phyloP scores from a whole-genome alignment of 805 yeast species.

The Grigorovia transvaalensis region DNA sequence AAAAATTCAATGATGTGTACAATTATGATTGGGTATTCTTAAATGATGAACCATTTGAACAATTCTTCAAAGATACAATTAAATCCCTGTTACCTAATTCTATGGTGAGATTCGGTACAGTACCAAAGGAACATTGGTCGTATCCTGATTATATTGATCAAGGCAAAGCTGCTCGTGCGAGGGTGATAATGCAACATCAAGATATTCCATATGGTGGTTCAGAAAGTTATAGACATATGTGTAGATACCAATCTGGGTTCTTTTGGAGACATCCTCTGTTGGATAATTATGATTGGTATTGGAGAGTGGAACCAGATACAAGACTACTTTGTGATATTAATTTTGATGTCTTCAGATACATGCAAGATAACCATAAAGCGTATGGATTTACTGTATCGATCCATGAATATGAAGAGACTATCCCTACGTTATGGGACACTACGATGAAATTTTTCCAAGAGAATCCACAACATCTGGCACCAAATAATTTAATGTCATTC shows the following conservation, averaged over 20 bases:
- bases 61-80: conserved; percentile 58
- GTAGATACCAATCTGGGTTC: conserved; percentile 84
- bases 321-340: conserved; percentile 73
- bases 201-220: conserved; percentile 56
- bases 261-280: conserved; percentile 70
- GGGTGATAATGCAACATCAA: conserved; percentile 41
- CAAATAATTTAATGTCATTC: conserved; percentile 58
- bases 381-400: conserved; percentile 74
- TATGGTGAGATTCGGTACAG: conserved; percentile 60
- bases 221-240: conserved; percentile 77
- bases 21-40: conserved; percentile 93
- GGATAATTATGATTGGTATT: conserved; percentile 73
- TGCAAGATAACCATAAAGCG: conserved; percentile 64
- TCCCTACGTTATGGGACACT: conserved; percentile 66
- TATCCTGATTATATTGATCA: conserved; percentile 80
- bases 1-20: conserved; percentile 71
- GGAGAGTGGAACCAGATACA: conserved; percentile 91
- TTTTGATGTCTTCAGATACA: conserved; percentile 70
- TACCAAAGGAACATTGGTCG: conserved; percentile 82
- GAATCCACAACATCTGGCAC: conserved; percentile 49
- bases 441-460: conserved; percentile 50
- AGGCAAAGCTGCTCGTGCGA: conserved; percentile 47
- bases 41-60: conserved; percentile 80
- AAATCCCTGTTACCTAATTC: conserved; percentile 55
- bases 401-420: conserved; percentile 63